Evolutionary conservation across 768 basidiomycete species (phyloP).

Genomic region (Amanita subjunquillea): DNA sequence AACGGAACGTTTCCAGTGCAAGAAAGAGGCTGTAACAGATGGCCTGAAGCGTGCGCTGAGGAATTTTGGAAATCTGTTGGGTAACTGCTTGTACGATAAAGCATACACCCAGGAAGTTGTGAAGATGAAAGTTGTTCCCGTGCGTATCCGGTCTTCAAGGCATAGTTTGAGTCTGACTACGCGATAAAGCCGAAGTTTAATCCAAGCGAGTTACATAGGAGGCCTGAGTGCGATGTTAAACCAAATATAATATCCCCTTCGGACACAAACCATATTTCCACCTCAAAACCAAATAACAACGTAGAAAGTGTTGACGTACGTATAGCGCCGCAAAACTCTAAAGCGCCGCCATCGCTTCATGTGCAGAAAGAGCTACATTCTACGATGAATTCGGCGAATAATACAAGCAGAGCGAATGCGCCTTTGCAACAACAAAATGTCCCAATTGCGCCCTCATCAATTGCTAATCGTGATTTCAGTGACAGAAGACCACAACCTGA

Average conservation of each 20-base stretch:
- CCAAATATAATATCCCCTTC: slow-evolving; percentile 12
- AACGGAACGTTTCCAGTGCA: slow-evolving; percentile 48
- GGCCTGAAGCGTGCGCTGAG: slow-evolving; percentile 84
- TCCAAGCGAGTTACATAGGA: slow-evolving; percentile 52
- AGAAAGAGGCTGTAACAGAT: slow-evolving; percentile 97
- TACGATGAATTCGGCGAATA: slow-evolving; percentile 2
- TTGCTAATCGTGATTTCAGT: not conserved
- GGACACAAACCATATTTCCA: slow-evolving; percentile 6
- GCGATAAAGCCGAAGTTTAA: slow-evolving; percentile 55
- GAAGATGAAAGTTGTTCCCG: slow-evolving; percentile 80
- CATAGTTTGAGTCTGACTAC: not conserved
- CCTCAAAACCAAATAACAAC: slow-evolving; percentile 4
- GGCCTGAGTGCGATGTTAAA: slow-evolving; percentile 52
- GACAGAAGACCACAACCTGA: not conserved
- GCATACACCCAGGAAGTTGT: slow-evolving; percentile 71
- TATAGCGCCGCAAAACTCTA: slow-evolving; percentile 14
- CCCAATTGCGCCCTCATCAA: not conserved
- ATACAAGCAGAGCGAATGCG: not conserved
- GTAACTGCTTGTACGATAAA: slow-evolving; percentile 98
- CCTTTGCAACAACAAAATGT: slow-evolving; percentile 5
- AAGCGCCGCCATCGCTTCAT: slow-evolving; percentile 24
- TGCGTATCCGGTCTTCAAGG: slow-evolving; percentile 27
- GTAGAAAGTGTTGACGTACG: slow-evolving; percentile 7
- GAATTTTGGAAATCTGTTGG: slow-evolving; percentile 89
- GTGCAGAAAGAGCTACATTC: slow-evolving; percentile 14